Percentiles rank a stretch among this genome's conserved stretches.
Conservation (phyloP, 768 basidiomycete species). For the Holtermannia corniformis region DNA sequence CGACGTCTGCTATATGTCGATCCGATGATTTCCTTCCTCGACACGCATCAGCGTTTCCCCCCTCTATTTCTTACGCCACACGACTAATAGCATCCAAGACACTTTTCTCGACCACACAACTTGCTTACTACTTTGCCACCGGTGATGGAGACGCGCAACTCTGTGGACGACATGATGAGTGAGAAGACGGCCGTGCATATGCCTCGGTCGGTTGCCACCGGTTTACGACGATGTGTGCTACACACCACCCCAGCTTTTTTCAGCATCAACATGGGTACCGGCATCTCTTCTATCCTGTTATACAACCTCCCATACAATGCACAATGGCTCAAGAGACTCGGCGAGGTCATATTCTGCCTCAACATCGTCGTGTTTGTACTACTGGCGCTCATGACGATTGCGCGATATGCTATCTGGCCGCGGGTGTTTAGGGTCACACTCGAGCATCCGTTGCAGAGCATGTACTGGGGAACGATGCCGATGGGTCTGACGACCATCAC, state of each 20-base stretch:
- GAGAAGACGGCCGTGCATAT: too few relatives aligned
- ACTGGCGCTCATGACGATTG: slow-evolving; percentile 11
- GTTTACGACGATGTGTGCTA: not conserved
- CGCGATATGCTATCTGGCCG: slow-evolving; percentile 35
- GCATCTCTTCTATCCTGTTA: slow-evolving; percentile 37
- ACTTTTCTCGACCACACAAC: too few relatives aligned
- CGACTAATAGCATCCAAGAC: too few relatives aligned
- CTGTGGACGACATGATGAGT: too few relatives aligned
- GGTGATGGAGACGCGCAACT: too few relatives aligned
- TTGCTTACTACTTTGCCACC: too few relatives aligned
- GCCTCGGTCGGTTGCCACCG: too few relatives aligned
- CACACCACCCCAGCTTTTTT: slow-evolving; percentile 11
- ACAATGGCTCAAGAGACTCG: slow-evolving; percentile 22
- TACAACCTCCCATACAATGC: slow-evolving; percentile 39
- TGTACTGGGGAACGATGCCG: slow-evolving; percentile 36
- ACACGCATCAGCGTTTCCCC: too few relatives aligned
- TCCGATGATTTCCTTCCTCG: too few relatives aligned
- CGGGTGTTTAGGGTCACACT: slow-evolving; percentile 20
- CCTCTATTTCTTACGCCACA: too few relatives aligned
- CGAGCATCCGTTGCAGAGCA: slow-evolving; percentile 22
- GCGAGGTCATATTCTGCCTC: slow-evolving; percentile 31
- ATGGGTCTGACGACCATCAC: slow-evolving; percentile 40
- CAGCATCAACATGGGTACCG: slow-evolving; percentile 36
- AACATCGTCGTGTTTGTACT: slow-evolving; percentile 31
- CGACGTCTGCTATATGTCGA: too few relatives aligned